Base-by-base conservation (phyloP, 2,329 filamentous ascomycete species). In the Fusarium pseudonygamai region DNA sequence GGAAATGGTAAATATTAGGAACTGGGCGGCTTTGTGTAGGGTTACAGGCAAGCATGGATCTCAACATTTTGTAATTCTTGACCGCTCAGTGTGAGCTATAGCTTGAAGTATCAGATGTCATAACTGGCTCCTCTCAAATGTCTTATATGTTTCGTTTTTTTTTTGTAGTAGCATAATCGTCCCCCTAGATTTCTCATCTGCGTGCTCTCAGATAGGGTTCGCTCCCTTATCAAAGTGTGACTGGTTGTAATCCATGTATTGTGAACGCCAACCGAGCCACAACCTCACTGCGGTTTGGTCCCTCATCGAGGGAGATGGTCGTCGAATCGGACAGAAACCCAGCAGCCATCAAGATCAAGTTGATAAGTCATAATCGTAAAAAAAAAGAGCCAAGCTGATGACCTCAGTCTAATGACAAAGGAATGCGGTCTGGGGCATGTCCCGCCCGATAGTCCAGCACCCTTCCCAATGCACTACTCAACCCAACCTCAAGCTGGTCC, bases 141-240 rank as follows among this genome's bases (percentile, higher is more conserved):
- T 43, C 49, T 56, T 39, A 32, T 58, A 22, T 62, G 37, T 69
- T 26, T 34, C 8, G 22, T 45, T 26, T 34, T 12, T 45, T 24
- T 28, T 12, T 53, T 22, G 4, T 24, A 22, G 22, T 50, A 30
- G 11, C 24, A 34, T 40, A 24, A 34, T 30, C 24, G 15, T 20
- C 40, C 26, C 50, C 34, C 26, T 39, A 9, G 24, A 47, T 26
- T 10, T 6, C 7, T 22, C 8, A 59, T 43, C 26, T 43, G 52
- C 65, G 67, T 59, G 65, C 10, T 37, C 24, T 13, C 26, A 24
- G 24, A 26, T 73, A 73, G 71, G 66, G 71, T 42, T 42, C 24
- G 36, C 58, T 73, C 69, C 61, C 70, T 53, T 62, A 57, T 39
- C 28, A 61, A 24, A 28, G 34, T 28, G 18, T 39, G 36, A 32